Percentiles rank a stretch among this genome's conserved stretches.
Conservation (phyloP, 495 filamentous ascomycete species). For the Hypoxylon cercidicola region DNA sequence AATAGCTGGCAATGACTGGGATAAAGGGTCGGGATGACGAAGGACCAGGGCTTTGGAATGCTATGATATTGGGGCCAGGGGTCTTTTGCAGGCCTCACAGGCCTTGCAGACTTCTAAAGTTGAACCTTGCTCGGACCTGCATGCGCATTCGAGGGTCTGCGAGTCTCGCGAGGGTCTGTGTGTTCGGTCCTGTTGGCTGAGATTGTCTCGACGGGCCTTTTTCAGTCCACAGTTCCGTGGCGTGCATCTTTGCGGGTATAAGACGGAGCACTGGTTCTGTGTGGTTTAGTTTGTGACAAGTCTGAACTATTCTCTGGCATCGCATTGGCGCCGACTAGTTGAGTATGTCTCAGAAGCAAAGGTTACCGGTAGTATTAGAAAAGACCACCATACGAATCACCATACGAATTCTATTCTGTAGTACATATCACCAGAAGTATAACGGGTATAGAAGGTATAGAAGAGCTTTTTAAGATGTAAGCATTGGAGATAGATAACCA, state of each 20-base stretch:
- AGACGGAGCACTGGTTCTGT: conserved; percentile 17
- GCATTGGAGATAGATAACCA: neutral
- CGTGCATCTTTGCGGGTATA: conserved; percentile 22
- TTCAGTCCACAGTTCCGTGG: conserved; percentile 8
- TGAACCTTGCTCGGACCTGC: conserved; percentile 38
- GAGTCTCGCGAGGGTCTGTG: conserved; percentile 35
- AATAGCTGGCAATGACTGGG: neutral
- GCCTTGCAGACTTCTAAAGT: conserved; percentile 1
- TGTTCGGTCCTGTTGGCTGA: conserved; percentile 39
- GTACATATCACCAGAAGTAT: too few species aligned
- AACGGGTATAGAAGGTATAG: neutral
- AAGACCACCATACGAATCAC: conserved; percentile 8
- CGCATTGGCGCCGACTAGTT: conserved; percentile 19
- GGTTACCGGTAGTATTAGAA: conserved; percentile 17
- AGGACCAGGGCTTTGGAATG: conserved; percentile 42
- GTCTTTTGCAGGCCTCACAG: conserved; percentile 3
- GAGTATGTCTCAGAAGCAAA: conserved; percentile 19
- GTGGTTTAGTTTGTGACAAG: too few species aligned
- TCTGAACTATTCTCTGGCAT: conserved; percentile 23
- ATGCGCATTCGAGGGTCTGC: conserved; percentile 37
- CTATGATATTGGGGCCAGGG: conserved; percentile 32
- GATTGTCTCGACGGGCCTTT: conserved; percentile 31
- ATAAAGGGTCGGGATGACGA: conserved; percentile 34
- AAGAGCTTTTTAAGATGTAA: conserved; percentile 1
- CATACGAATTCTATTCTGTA: too few species aligned